phyloP scores from a whole-genome alignment of 1,284 basidiomycete genomes.

The Ceratobasidium sp. region DNA sequence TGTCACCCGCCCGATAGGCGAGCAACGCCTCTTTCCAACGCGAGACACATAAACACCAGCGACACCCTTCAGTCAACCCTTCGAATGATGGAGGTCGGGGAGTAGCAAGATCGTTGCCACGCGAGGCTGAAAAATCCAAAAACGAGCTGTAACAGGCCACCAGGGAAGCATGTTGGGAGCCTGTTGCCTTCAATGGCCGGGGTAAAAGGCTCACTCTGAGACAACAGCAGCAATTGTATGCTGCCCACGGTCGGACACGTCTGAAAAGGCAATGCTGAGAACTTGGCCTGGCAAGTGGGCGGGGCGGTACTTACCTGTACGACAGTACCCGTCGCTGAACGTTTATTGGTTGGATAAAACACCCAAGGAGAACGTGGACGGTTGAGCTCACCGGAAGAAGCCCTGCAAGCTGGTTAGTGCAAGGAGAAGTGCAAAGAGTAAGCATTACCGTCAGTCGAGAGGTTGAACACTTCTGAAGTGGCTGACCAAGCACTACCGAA shows the following conservation, averaged over 20 bases:
- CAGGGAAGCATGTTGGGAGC: neutral
- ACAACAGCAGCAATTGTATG: constrained; percentile 37
- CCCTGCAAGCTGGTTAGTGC: neutral
- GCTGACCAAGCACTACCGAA: constrained; percentile 17
- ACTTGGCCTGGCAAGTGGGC: neutral
- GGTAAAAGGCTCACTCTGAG: constrained; percentile 19
- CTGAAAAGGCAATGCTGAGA: constrained; percentile 33
- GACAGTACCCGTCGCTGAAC: constrained; percentile 34
- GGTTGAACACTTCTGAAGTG: constrained; percentile 18
- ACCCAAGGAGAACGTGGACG: neutral
- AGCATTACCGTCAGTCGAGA: constrained; percentile 5
- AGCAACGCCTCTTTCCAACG: constrained; percentile 41
- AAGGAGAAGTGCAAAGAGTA: neutral
- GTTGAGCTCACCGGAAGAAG: constrained; percentile 3
- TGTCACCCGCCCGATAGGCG: constrained; percentile 39
- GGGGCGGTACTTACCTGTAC: constrained; percentile 1
- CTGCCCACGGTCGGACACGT: constrained; percentile 24
- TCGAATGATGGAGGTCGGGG: constrained; percentile 25
- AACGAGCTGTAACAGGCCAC: constrained; percentile 12
- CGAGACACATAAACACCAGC: constrained; percentile 36
- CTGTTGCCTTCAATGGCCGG: neutral
- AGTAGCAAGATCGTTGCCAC: constrained; percentile 30
- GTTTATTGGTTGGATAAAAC: neutral
- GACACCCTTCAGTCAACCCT: constrained; percentile 36
- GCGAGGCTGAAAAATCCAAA: constrained; percentile 36